phyloP scores from a whole-genome alignment of 2,329 filamentous ascomycete genomes.

The Pyrenochaeta sp. region DNA sequence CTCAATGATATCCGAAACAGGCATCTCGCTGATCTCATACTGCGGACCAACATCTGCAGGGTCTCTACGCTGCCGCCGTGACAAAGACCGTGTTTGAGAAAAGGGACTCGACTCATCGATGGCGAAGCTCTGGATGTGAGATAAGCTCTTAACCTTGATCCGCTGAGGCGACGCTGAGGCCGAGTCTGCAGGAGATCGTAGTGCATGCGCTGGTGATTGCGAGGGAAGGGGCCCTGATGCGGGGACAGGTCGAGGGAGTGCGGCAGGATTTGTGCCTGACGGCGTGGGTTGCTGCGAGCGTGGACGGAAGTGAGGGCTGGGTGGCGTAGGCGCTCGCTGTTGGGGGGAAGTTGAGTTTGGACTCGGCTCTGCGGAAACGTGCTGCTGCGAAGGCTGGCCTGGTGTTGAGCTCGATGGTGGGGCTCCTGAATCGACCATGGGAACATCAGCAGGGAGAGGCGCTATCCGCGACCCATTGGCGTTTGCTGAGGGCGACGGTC shows the following conservation, averaged over 20 bases:
- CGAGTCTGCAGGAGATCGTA: conserved; percentile 43
- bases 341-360: conserved; percentile 24
- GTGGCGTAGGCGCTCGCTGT: conserved; percentile 34
- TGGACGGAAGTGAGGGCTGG: conserved; percentile 47
- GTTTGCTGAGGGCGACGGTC: conserved; percentile 41
- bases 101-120: conserved; percentile 74
- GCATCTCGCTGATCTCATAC: conserved; percentile 98
- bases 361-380: conserved; percentile 26
- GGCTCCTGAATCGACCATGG: conserved; percentile 51
- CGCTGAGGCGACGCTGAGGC: conserved; percentile 60
- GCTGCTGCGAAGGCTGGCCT: conserved; percentile 36
- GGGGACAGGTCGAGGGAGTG: conserved; percentile 32
- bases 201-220: conserved; percentile 32
- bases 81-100: conserved; percentile 56
- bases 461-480: conserved; percentile 35
- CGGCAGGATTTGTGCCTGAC: conserved; percentile 19
- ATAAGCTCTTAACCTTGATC: conserved; percentile 86
- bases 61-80: conserved; percentile 54
- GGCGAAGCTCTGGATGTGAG: conserved; percentile 89
- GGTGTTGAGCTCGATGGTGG: conserved; percentile 42
- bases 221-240: conserved; percentile 29
- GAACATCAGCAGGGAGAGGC: conserved; percentile 42
- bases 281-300: conserved; percentile 47
- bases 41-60: conserved; percentile 63
- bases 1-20: conserved; percentile 95